phyloP scores from a whole-genome alignment of 352 stramenopile genomes.

The Hyaloperonospora brassicae region DNA sequence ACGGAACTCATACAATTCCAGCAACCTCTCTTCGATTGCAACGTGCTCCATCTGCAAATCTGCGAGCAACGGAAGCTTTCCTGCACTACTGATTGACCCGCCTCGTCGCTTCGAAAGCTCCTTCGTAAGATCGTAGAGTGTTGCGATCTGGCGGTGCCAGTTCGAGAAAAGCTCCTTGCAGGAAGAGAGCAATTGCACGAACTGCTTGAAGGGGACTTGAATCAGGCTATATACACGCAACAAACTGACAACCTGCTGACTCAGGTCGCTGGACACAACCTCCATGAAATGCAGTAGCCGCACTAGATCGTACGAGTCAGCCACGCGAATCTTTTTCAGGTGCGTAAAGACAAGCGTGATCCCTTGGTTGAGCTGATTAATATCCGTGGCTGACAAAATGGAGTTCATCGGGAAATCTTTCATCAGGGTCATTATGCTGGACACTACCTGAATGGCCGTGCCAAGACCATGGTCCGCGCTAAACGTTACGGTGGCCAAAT shows the following conservation, averaged over 20 bases:
- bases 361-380: slow-evolving; percentile 74
- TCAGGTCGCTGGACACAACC: slow-evolving; percentile 82
- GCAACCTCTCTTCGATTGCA: slow-evolving; percentile 79
- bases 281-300: slow-evolving; percentile 75
- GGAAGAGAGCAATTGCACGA: slow-evolving; percentile 61
- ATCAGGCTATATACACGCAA: slow-evolving; percentile 79
- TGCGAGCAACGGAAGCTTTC: slow-evolving; percentile 70
- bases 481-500: slow-evolving; percentile 87
- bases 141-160: slow-evolving; percentile 74
- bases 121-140: slow-evolving; percentile 83
- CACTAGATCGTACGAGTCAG: slow-evolving; percentile 83
- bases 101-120: slow-evolving; percentile 80
- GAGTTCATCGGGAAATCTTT: slow-evolving; percentile 90
- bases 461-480: slow-evolving; percentile 84
- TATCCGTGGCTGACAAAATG: slow-evolving; percentile 85
- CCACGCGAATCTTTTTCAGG: slow-evolving; percentile 86
- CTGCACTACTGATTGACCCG: slow-evolving; percentile 70
- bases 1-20: slow-evolving; percentile 86
- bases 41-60: slow-evolving; percentile 83
- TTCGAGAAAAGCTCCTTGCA: slow-evolving; percentile 83
- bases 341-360: slow-evolving; percentile 81
- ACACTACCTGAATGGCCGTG: slow-evolving; percentile 75
- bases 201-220: slow-evolving; percentile 78
- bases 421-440: slow-evolving; percentile 88
- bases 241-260: slow-evolving; percentile 72